Conservation (phyloP, 2,329 filamentous ascomycete species). For the Fusarium sp. region DNA sequence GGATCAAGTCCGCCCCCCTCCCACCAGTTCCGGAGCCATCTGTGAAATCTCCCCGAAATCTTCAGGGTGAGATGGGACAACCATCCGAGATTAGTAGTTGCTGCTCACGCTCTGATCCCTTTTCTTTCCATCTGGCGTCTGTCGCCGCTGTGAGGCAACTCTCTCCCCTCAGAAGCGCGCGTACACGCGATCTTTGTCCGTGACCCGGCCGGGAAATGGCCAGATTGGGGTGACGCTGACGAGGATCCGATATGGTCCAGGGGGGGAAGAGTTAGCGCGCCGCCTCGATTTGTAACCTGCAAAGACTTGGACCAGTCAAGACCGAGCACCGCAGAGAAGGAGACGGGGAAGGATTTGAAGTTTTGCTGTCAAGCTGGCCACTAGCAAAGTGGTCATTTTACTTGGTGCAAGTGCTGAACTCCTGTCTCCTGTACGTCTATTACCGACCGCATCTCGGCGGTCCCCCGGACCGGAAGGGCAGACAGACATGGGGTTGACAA, state of each 20-base stretch:
- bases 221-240: conserved; percentile 15
- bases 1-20: background rate
- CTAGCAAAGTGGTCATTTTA: conserved; percentile 13
- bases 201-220: conserved; percentile 22
- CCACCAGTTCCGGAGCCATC: conserved; percentile 17
- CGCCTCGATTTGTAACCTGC: conserved; percentile 23
- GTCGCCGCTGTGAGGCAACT: background rate
- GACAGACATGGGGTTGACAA: conserved; percentile 22
- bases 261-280: conserved; percentile 30
- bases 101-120: background rate
- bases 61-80: background rate
- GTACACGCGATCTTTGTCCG: conserved; percentile 25
- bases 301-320: conserved; percentile 14
- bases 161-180: conserved; percentile 6
- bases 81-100: conserved; percentile 10
- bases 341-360: conserved; percentile 9
- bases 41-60: conserved; percentile 21
- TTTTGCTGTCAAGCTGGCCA: conserved; percentile 10
- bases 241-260: conserved; percentile 32
- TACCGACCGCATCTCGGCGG: background rate
- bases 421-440: background rate
- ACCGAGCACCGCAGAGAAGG: conserved; percentile 9
- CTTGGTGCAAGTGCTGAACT: background rate
- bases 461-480: background rate
- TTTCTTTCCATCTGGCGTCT: background rate